phyloP scores from a whole-genome alignment of 768 basidiomycete genomes.

The Naganishia randhawae region DNA sequence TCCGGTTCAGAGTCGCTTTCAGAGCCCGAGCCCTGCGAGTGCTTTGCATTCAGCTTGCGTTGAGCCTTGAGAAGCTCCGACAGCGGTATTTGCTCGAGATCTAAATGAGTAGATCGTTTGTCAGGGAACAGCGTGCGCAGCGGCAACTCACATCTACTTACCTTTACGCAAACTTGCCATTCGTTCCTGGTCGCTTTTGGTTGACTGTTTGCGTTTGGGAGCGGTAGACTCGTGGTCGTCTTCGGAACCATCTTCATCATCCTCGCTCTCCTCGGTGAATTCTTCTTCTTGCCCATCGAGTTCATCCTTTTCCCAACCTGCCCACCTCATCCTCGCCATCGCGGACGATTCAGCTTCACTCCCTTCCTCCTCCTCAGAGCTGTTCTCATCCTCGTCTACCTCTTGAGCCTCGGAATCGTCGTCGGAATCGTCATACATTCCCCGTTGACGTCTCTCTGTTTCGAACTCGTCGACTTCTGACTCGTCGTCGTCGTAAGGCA shows the following conservation, averaged over 20 bases:
- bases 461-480: constrained; percentile 49
- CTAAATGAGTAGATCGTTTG: constrained; percentile 50
- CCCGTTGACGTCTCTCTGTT: constrained; percentile 15
- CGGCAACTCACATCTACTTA: constrained; percentile 14
- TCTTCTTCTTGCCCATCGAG: constrained; percentile 38
- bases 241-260: constrained; percentile 32
- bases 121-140: neutral
- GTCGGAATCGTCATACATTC: constrained; percentile 26
- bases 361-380: constrained; percentile 33
- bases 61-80: constrained; percentile 67
- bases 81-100: constrained; percentile 62
- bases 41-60: constrained; percentile 51
- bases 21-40: constrained; percentile 8
- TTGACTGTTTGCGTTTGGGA: neutral
- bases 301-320: constrained; percentile 39
- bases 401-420: constrained; percentile 21
- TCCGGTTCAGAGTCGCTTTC: constrained; percentile 20
- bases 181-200: constrained; percentile 20
- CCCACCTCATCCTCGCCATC: constrained; percentile 13
- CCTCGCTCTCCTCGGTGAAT: constrained; percentile 27
- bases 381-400: neutral
- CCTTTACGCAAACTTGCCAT: constrained; percentile 36
- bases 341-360: constrained; percentile 25
- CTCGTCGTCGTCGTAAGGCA: constrained; percentile 37
- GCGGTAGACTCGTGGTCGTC: constrained; percentile 22